Percentiles rank a stretch among this genome's conserved stretches.
Evolutionary conservation across 352 stramenopile species (phyloP).

Genomic region (Pelagophyceae sp.): DNA sequence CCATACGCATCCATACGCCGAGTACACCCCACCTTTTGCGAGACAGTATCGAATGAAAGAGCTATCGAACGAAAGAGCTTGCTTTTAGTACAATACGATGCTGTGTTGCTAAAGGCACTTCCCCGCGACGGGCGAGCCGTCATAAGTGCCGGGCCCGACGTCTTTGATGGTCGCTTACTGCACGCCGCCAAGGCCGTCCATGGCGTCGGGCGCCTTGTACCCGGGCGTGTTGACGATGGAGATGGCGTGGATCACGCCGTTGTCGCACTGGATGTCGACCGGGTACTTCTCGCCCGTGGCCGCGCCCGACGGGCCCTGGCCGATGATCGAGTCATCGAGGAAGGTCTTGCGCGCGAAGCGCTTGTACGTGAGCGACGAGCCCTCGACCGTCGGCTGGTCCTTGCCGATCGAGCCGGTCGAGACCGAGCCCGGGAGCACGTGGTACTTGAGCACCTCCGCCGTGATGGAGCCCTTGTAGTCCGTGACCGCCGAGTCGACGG

Average conservation of each 20-base stretch:
- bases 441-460: slow-evolving; percentile 40
- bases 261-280: slow-evolving; percentile 40
- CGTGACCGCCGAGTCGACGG: slow-evolving; percentile 39
- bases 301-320: slow-evolving; percentile 38
- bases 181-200: too few species aligned
- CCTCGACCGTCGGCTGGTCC: slow-evolving; percentile 36
- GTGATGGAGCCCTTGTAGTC: slow-evolving; percentile 36
- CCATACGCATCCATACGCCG: too few species aligned
- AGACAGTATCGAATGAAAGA: too few species aligned
- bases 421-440: slow-evolving; percentile 43
- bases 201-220: too few species aligned
- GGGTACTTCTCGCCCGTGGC: slow-evolving; percentile 38
- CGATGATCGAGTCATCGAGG: slow-evolving; percentile 51
- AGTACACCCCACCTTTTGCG: too few species aligned
- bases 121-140: too few species aligned
- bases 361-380: slow-evolving; percentile 37
- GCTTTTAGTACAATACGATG: too few species aligned
- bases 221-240: too few species aligned
- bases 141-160: too few species aligned
- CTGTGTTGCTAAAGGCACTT: too few species aligned
- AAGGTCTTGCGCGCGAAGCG: slow-evolving; percentile 46
- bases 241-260: slow-evolving; percentile 49
- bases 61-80: too few species aligned
- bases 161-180: too few species aligned
- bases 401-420: slow-evolving; percentile 28